Base-by-base conservation (phyloP, 2,329 filamentous ascomycete genomes). In the Sarocladium strictum region DNA sequence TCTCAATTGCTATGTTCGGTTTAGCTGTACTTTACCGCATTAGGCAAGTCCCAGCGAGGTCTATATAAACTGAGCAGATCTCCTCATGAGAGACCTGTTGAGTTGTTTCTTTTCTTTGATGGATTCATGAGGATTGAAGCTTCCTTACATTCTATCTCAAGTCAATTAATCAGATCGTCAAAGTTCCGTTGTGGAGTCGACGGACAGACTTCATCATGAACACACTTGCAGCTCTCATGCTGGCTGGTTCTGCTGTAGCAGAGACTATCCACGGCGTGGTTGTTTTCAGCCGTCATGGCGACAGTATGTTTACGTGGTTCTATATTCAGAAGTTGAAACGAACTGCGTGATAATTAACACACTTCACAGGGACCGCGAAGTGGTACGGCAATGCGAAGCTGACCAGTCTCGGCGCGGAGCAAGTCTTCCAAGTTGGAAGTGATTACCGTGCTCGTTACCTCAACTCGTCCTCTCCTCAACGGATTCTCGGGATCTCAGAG, bases 271-370 rank as follows among this genome's bases (percentile, higher is more conserved):
- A 66, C 32, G 67, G 67, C 23, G 65, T 62, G 2, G 64, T 68
- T 7, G 62, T 70, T 24, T 69, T 68, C 54, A 63, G 58, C 37
- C 67, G 67, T 21, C 67, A 70, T 45, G 67, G 67, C 14, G 67
- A 69, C 54, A 62, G 67, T 69, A 58, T 35, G 65, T 61, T n/a
- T 15, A 21, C 19, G 15, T n/a, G 15, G 12, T 19, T 24, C n/a
- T 40, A n/a, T n/a, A n/a, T n/a, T 35, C 6, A 23, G 23, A 35
- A 21, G 17, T 4, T 55, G 26, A 10, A 21, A 35, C 26, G 12
- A 50, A 9, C 29, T n/a, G n/a, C 17, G 14, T 40, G 21, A 12
- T 43, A 26, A 11, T 50, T 51, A 24, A 61, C 53, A 37, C 26
- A 10, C 3, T 35, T 17, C n/a, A 2, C 32, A 70, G 68, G 68